Evolutionary conservation across 768 basidiomycete species (phyloP), one percentile per base, ranked within the genome.

Genomic region (Rhodotorula diobovata): DNA sequence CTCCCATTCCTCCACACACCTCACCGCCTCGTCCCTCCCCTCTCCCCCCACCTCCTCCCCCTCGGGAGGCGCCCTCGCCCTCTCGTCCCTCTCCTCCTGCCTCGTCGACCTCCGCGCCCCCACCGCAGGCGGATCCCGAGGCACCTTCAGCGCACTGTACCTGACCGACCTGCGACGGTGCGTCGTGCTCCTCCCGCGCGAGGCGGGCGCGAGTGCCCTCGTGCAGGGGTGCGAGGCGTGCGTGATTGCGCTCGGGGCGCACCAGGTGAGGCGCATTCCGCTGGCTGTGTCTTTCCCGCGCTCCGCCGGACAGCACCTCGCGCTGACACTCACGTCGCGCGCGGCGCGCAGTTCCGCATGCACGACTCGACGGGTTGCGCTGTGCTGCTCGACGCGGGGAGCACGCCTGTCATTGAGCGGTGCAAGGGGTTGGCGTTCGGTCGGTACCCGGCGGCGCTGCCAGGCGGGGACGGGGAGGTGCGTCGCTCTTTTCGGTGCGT

Each of bases 351-450:
- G 93, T 92, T 93, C 78, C 87, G 93, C 55, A 92, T 95, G 86
- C 93, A 94, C 79, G 83, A 84, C 30, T 91, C 92, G 2, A 82
- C 78, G 1, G 70, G 82, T 16, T 85, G 88, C 1, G 86, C 87
- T 61, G 84, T 92, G 5, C 87, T 89, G 75, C 83, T 94, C 5
- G 81, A 85, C 11, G 86, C 87, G 20, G 77, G 81, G 9, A 91
- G 90, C 8, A 86, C 87, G 56, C 91, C 92, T 2, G 84, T 91
- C 79, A 91, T 94, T 55, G 93, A 95, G 77, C 83, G 88, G 71
- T 92, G 87, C 76, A 81, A 81, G 0, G 74, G 76, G 0, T 85
- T 93, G 57, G 82, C 84, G 12, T 93, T 95, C 75, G 82, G 85
- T 6, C 73, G 78, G 2, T 93, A 90, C 79, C 89, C 90, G 0